Base-by-base conservation (phyloP, 176 grass and related monocot species). In the Alopecurus myosuroides region DNA sequence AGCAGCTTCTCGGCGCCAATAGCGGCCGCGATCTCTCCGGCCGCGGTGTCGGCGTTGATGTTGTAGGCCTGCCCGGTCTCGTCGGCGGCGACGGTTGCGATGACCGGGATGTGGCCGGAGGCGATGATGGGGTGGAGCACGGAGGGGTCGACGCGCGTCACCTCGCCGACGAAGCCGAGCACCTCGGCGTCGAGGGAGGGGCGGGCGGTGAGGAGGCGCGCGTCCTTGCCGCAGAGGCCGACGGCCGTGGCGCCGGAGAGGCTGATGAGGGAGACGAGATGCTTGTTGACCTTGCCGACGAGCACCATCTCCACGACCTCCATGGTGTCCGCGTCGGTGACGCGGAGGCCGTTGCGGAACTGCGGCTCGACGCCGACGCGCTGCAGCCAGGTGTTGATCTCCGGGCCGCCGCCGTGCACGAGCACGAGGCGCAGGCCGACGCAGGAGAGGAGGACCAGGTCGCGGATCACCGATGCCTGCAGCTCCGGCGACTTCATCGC, bases 301-400 rank as follows among this genome's bases (percentile, higher is more conserved):
- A 95, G 90, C n/a, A 93, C 90, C 95, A 90, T 95, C 91, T 93
- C 88, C 3, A 93, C 89, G 69, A 95, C 87, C 88, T 95, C 92
- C 95, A 92, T 95, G 57, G 89, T 90, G 45, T 83, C 63, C 33
- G 89, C 87, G 84, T 98, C 87, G 5, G 95, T 95, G 41, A 98
- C 85, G 72, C 87, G 89, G 80, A 98, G 91, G 25, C 93, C 89
- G 65, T 95, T 86, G 58, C 77, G 81, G 85, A 95, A 98, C 93
- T 92, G 82, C 3, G 87, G 85, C 71, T 90, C 76, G 65, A 90
- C 77, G 77, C 85, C 83, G 73, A 92, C 81, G 80, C 79, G 82
- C 23, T 31, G 36, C 88, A 95, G 76, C 91, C 71, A 90, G 34
- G 91, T 86, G 86, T 95, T 98, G n/a, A 95, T 98, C 78, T 94